Conservation (phyloP, 1,139 yeast species). For the Geotrichum citri-aurantii region DNA sequence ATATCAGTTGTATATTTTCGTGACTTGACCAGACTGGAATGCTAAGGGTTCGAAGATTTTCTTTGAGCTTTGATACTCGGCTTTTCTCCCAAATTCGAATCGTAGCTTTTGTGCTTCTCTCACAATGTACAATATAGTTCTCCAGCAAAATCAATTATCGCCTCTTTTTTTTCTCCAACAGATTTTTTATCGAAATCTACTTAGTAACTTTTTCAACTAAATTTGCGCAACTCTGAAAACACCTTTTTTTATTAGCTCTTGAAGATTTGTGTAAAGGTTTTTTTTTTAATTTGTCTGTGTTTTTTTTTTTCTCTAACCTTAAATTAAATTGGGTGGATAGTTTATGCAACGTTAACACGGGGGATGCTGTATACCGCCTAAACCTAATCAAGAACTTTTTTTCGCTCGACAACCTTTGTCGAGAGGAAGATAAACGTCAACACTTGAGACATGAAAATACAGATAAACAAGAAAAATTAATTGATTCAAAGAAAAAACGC, state of each 20-base stretch:
- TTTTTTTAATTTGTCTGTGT: neutral
- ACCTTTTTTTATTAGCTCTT: too few species aligned
- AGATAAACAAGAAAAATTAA: neutral
- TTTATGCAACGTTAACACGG: neutral
- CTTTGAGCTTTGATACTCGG: too few species aligned
- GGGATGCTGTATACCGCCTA: neutral
- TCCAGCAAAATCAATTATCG: too few species aligned
- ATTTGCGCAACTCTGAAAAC: too few species aligned
- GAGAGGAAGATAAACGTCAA: neutral
- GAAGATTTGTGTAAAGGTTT: too few species aligned
- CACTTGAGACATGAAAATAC: neutral
- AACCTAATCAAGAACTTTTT: neutral
- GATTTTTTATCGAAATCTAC: neutral
- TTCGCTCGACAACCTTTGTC: neutral
- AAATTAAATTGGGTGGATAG: neutral
- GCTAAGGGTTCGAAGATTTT: too few species aligned
- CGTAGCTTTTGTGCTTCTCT: too few species aligned
- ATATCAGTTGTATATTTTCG: neutral
- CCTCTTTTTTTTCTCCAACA: neutral
- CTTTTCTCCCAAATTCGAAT: too few species aligned
- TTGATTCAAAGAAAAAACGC: neutral
- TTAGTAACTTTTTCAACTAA: neutral
- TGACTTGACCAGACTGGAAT: neutral
- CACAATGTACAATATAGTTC: too few species aligned
- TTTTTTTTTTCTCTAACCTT: neutral